Conservation (phyloP, 2,329 filamentous ascomycete species). For the Bipolaris oryzae region DNA sequence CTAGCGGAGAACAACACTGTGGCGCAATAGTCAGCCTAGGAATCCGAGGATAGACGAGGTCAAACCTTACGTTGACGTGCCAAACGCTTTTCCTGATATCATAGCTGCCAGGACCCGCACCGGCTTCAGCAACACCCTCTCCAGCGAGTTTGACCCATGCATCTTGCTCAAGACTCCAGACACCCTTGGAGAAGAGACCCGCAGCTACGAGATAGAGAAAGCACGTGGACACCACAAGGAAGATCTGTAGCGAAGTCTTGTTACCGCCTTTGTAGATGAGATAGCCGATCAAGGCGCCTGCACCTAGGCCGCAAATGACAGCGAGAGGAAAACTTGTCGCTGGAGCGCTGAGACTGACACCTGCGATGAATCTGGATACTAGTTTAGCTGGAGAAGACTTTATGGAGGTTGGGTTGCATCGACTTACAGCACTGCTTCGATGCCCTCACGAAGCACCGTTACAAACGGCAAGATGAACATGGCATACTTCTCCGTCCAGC, state of each 20-base stretch:
- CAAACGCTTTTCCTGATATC: constrained; percentile 79
- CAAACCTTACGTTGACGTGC: constrained; percentile 73
- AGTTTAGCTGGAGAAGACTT: background rate
- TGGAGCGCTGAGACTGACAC: constrained; percentile 77
- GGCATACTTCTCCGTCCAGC: constrained; percentile 75
- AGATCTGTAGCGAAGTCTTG: constrained; percentile 70
- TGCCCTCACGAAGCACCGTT: constrained; percentile 83
- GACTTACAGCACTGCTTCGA: constrained; percentile 74
- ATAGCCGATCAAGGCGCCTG: constrained; percentile 71
- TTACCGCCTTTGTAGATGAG: constrained; percentile 78
- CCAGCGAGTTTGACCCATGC: constrained; percentile 70
- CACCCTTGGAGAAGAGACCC: constrained; percentile 76
- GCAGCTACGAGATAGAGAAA: constrained; percentile 84
- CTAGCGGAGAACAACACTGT: constrained; percentile 76
- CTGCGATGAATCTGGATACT: constrained; percentile 71
- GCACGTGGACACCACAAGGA: constrained; percentile 82
- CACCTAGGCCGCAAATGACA: constrained; percentile 72
- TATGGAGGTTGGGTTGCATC: background rate
- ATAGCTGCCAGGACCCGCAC: constrained; percentile 75
- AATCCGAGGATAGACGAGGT: background rate
- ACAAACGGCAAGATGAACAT: constrained; percentile 89
- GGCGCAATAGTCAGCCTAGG: constrained; percentile 4
- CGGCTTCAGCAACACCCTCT: constrained; percentile 66
- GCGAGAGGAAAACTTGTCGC: constrained; percentile 79
- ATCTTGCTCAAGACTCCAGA: constrained; percentile 76